Percentiles rank a stretch among this genome's conserved stretches.
Conservation (phyloP, 164 flowering plant genomes). For the Berberis thunbergii region DNA sequence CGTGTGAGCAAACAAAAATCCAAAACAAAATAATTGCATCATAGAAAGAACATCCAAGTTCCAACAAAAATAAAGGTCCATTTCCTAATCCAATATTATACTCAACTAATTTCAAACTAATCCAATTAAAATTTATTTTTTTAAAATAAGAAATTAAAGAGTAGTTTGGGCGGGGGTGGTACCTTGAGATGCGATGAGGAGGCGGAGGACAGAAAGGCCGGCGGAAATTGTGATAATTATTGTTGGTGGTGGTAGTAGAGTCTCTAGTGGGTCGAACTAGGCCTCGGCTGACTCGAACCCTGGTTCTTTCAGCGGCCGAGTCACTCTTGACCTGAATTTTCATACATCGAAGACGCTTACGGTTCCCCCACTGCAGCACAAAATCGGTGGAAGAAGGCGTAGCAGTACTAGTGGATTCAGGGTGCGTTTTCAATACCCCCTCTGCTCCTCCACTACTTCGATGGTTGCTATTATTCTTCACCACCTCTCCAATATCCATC, state of each 20-base stretch:
- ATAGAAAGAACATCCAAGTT: no score
- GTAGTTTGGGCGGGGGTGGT: slow-evolving; percentile 5
- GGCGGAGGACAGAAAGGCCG: slow-evolving; percentile 34
- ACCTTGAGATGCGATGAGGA: slow-evolving; percentile 52
- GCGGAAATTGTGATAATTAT: slow-evolving; percentile 38
- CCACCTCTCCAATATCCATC: slow-evolving; percentile 29
- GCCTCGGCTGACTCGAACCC: slow-evolving; percentile 48
- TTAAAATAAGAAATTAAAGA: neutral
- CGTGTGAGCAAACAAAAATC: no score
- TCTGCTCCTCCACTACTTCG: slow-evolving; percentile 5
- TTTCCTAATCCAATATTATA: no score
- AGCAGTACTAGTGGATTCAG: slow-evolving; percentile 1
- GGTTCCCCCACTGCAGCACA: slow-evolving; percentile 79
- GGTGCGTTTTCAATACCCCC: slow-evolving; percentile 3
- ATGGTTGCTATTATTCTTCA: slow-evolving; percentile 17
- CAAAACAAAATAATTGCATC: no score
- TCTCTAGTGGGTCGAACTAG: slow-evolving; percentile 38
- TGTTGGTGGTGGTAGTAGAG: slow-evolving; percentile 13
- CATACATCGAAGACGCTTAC: slow-evolving; percentile 73
- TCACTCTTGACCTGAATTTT: slow-evolving; percentile 50
- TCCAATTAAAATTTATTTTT: neutral
- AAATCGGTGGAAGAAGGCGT: slow-evolving; percentile 30
- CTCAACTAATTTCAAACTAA: neutral
- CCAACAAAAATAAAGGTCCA: no score
- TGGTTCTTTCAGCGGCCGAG: slow-evolving; percentile 24